phyloP scores from a whole-genome alignment of 495 filamentous ascomycete genomes.

The Penicillium soppii region DNA sequence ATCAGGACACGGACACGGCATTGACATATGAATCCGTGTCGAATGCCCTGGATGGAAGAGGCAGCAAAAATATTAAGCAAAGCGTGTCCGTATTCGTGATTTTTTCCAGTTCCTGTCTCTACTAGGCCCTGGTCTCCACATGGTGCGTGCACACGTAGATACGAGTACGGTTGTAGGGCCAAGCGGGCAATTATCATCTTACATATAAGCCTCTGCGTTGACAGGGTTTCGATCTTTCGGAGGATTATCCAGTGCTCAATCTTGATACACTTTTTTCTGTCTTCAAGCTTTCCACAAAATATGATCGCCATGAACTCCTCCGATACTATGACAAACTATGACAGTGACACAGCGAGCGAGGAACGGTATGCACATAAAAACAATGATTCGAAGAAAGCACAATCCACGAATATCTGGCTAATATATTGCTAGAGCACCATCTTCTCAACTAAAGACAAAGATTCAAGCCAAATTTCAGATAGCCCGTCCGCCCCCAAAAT shows the following conservation, averaged over 20 bases:
- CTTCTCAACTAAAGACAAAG: slow-evolving; percentile 13
- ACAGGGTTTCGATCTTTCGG: too few relatives aligned
- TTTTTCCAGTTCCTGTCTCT: background rate
- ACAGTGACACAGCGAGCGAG: slow-evolving; percentile 25
- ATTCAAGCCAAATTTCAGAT: slow-evolving; percentile 35
- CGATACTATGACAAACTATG: slow-evolving; percentile 12
- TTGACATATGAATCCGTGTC: background rate
- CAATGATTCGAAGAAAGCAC: too few relatives aligned
- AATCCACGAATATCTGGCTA: too few relatives aligned
- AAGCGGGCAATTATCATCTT: background rate
- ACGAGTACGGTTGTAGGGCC: slow-evolving; percentile 11
- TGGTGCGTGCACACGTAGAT: slow-evolving; percentile 11
- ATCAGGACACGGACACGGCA: background rate
- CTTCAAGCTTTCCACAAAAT: background rate
- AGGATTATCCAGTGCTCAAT: too few relatives aligned
- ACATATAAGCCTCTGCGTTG: background rate
- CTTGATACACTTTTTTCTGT: too few relatives aligned
- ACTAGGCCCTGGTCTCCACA: slow-evolving; percentile 7
- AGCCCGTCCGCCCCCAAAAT: slow-evolving; percentile 37
- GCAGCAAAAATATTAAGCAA: background rate
- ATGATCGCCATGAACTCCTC: slow-evolving; percentile 12
- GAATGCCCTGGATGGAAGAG: background rate
- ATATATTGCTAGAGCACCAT: slow-evolving; percentile 5
- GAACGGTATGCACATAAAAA: slow-evolving; percentile 18
- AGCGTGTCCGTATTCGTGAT: background rate